Percentiles rank a stretch among this genome's conserved stretches.
phyloP scores from a whole-genome alignment of 192 early-diverging fungal species.

The Glomus cerebriforme region DNA sequence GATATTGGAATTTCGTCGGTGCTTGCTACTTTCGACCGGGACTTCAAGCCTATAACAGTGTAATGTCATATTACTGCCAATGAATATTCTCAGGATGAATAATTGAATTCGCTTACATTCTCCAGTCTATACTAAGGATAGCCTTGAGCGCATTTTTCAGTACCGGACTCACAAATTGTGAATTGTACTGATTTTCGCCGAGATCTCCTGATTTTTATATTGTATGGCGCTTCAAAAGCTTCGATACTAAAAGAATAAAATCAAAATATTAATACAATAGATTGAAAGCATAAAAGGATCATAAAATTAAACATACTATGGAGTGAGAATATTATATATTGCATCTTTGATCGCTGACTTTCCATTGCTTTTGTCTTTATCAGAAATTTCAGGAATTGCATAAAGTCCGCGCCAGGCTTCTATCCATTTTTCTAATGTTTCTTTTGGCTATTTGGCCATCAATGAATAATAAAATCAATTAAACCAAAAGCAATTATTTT shows the following conservation, averaged over 20 bases:
- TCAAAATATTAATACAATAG: not conserved
- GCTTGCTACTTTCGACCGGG: too few relatives aligned
- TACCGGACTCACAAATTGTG: constrained; percentile 27
- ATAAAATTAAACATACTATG: constrained; percentile 20
- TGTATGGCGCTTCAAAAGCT: constrained; percentile 26
- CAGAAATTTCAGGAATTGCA: not conserved
- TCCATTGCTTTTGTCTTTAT: constrained; percentile 7
- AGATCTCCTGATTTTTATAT: constrained; percentile 27
- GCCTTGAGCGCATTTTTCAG: not conserved
- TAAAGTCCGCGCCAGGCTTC: constrained; percentile 18
- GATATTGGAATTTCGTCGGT: too few relatives aligned
- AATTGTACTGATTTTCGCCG: constrained; percentile 30
- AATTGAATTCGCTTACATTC: constrained; percentile 26
- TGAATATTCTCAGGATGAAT: constrained; percentile 17
- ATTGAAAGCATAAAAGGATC: too few relatives aligned
- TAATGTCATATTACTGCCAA: not conserved
- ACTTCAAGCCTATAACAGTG: too few relatives aligned
- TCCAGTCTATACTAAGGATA: constrained; percentile 15
- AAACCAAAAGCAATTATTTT: constrained; percentile 1
- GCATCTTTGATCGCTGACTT: constrained; percentile 8
- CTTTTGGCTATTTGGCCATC: constrained; percentile 19
- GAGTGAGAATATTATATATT: constrained; percentile 24
- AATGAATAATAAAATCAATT: constrained; percentile 22
- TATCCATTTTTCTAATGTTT: constrained; percentile 17
- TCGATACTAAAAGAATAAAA: constrained; percentile 20